Base-by-base conservation (phyloP, 2,329 filamentous ascomycete genomes). In the Colletotrichum sidae region DNA sequence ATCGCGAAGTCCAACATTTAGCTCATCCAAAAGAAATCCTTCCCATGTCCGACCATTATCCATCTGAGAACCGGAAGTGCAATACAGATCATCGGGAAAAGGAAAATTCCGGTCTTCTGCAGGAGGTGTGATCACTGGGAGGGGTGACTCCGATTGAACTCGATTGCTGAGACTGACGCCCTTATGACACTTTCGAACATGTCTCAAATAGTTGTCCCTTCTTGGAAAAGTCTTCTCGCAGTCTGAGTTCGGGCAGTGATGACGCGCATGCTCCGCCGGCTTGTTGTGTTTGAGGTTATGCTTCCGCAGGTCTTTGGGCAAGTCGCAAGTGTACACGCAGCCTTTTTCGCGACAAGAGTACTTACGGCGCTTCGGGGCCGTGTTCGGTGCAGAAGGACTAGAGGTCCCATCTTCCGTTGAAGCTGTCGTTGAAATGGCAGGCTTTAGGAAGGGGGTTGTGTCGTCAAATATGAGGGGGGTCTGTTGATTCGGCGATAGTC, bases 141-240 rank as follows among this genome's bases (percentile, higher is more conserved):
- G 25, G 25, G 25, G 25, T 5, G 25, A 5, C 25, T 25, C 4
- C 25, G 25, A 1, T 4, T 5, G 25, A 25, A 25, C 3, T 25
- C 1, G 25, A 25, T 25, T 5, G 25, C 25, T 25, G 25, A 25
- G 25, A 25, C 1, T 25, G 25, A 25, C 4, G 4, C 25, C 25
- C 38, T 10, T 41, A 1, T 8, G 9, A 13, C 38, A 41, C 38
- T 8, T 41, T 13, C 56, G 56, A 9, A 10, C 6, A 1, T 59
- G 56, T 39, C 56, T 12, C 15, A n/a, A 34, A 6, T 33, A 17
- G 39, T 59, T 59, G 12, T 59, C 56, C 11, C 38, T 25, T 33
- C 56, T 11, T 1, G 12, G 39, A 1, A 54, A 60, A 3, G 7
- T 46, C 34, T 41, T 5, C 2, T 6, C 13, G 15, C 41, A 60